Conservation (phyloP, 306 rosid species). For the Clitoria ternatea region DNA sequence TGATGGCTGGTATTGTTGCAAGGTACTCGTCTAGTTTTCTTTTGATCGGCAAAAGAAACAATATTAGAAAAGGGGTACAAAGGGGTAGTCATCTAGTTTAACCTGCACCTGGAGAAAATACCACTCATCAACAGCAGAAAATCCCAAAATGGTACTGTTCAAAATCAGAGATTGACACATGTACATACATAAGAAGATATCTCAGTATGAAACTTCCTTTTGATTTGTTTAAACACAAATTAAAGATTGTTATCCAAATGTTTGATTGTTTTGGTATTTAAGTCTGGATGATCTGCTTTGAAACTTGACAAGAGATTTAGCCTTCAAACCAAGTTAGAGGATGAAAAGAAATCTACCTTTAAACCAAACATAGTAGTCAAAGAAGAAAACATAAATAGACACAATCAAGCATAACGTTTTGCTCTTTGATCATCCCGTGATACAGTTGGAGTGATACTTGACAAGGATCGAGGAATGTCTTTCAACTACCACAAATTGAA, state of each 20-base stretch:
- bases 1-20: conserved; percentile 54
- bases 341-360: not conserved
- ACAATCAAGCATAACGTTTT: too few species aligned
- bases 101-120: conserved; percentile 2
- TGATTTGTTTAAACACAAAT: not conserved
- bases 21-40: conserved; percentile 71
- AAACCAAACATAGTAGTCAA: not conserved
- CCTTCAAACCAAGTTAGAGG: too few species aligned
- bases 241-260: not conserved
- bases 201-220: not conserved
- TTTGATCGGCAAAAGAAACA: too few species aligned
- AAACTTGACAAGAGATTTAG: too few species aligned
- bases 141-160: not conserved
- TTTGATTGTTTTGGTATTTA: not conserved
- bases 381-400: too few species aligned
- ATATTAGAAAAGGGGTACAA: too few species aligned
- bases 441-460: too few species aligned
- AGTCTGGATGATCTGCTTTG: not conserved
- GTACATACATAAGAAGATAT: not conserved
- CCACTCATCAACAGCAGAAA: not conserved
- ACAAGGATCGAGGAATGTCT: too few species aligned
- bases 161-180: not conserved
- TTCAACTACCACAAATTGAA: too few species aligned
- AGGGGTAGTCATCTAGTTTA: conserved; percentile 70
- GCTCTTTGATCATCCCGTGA: too few species aligned